A percentile compares a stretch with the other conserved stretches of the same genome.
Conservation (phyloP, 176 grass and related monocot species). For the Panicum miliaceum region DNA sequence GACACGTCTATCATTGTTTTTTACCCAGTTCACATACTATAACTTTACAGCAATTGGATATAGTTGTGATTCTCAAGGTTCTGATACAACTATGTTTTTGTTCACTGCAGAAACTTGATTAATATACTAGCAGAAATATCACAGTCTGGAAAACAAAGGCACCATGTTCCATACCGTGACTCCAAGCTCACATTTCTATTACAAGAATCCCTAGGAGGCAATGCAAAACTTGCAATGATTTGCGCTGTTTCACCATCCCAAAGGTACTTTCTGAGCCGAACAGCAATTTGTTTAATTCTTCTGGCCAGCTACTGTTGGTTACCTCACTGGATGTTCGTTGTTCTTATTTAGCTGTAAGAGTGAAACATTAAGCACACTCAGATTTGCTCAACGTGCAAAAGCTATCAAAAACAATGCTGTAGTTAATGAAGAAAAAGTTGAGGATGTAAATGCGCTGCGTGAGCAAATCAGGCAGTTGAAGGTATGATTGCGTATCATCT, state of each 20-base stretch:
- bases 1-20: background rate
- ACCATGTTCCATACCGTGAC: slow-evolving; percentile 95
- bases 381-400: slow-evolving; percentile 96
- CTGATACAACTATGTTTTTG: slow-evolving; percentile 36
- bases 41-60: background rate
- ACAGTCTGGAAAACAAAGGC: slow-evolving; percentile 83
- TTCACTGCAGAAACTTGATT: slow-evolving; percentile 82
- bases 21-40: background rate
- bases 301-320: slow-evolving; percentile 14
- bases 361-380: slow-evolving; percentile 89
- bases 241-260: slow-evolving; percentile 87
- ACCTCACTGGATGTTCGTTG: slow-evolving; percentile 12
- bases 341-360: slow-evolving; percentile 73
- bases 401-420: slow-evolving; percentile 94
- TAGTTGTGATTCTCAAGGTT: slow-evolving; percentile 5
- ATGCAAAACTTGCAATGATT: slow-evolving; percentile 97
- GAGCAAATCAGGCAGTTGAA: slow-evolving; percentile 87
- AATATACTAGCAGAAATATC: slow-evolving; percentile 96
- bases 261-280: slow-evolving; percentile 50
- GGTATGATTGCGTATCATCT: slow-evolving; percentile 51
- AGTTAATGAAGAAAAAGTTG: slow-evolving; percentile 86
- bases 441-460: slow-evolving; percentile 81
- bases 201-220: slow-evolving; percentile 97
- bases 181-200: slow-evolving; percentile 93
- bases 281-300: slow-evolving; percentile 22